These are phyloP conservation scores for Podosphaera fusca DNA, from an alignment of 2,329 filamentous ascomycete species.

Conservation along the genomic window DNA sequence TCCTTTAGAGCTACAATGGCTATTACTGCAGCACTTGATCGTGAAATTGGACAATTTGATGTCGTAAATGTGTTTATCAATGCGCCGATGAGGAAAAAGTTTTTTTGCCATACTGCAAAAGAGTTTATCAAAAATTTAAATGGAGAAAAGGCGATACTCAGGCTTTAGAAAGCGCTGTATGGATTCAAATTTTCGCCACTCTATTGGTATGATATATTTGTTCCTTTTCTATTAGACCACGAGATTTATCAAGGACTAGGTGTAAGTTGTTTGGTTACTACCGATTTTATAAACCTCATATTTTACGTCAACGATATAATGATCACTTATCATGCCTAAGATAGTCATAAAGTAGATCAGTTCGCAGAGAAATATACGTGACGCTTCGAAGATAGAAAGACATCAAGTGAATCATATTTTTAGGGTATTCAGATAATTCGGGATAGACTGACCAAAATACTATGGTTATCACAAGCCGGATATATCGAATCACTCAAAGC, in stretches of 20 bases:
- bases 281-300: background rate
- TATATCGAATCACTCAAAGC: background rate
- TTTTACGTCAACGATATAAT: background rate
- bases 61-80: background rate
- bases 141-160: background rate
- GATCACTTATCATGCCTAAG: too few relatives aligned
- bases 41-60: background rate
- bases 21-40: background rate
- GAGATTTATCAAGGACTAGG: background rate
- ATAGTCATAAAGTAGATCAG: too few relatives aligned
- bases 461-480: background rate
- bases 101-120: background rate
- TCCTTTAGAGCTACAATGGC: background rate
- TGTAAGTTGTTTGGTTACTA: background rate
- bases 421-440: background rate
- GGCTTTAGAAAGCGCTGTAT: background rate
- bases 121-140: background rate
- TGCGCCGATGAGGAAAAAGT: background rate
- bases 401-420: background rate
- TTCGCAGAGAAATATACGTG: background rate
- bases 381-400: background rate
- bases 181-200: background rate
- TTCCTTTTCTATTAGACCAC: background rate
- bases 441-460: background rate
- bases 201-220: background rate